Evolutionary conservation across 2,329 filamentous ascomycete genomes (phyloP), one percentile per base, ranked within the genome.

Genomic region (Tetracladium maxilliforme): DNA sequence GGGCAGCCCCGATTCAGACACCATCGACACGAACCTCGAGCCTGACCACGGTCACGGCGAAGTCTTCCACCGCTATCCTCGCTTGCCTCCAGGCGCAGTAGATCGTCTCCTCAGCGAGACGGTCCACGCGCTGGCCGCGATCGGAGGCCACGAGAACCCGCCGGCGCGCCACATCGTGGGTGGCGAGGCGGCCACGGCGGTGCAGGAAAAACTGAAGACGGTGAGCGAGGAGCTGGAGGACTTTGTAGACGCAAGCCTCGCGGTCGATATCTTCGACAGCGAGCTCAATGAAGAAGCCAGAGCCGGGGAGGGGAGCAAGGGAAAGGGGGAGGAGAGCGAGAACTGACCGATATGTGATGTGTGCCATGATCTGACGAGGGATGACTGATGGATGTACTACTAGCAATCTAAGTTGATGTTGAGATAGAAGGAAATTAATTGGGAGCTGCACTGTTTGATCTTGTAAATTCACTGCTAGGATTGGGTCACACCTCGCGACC

Each of bases 191-290:
- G 78, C 87, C 9, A 64, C 71, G 6, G 80, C 80, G 20, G 87
- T 95, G 19, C 92, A 87, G 48, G 90, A 95, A 53, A 95, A 95
- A 54, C 57, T 98, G 28, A 93, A 92, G 56, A 94, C 84, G 3
- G 82, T 94, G 4, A 92, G 83, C 34, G 86, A 95, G 47, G 90
- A 95, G 54, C 56, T 95, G 29, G 90, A 95, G 48, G 90, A 95
- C 38, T 95, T 95, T 49, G 77, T 93, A 15, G 83, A 92, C 40
- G 77, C 84, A 14, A 94, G 84, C 41, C 63, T 78, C 35, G 76
- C 81, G 1, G 84, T 90, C 10, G 86, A 93, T 46, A 79, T 83
- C n/a, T n/a, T n/a, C n/a, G n/a, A n/a, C 15, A 68, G 67, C 31
- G 64, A 70, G 21, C 65, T 54, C 37, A 62, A 67, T 42, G 43